Conservation (phyloP, 495 filamentous ascomycete genomes). For the Astrothelium macrocarpum region DNA sequence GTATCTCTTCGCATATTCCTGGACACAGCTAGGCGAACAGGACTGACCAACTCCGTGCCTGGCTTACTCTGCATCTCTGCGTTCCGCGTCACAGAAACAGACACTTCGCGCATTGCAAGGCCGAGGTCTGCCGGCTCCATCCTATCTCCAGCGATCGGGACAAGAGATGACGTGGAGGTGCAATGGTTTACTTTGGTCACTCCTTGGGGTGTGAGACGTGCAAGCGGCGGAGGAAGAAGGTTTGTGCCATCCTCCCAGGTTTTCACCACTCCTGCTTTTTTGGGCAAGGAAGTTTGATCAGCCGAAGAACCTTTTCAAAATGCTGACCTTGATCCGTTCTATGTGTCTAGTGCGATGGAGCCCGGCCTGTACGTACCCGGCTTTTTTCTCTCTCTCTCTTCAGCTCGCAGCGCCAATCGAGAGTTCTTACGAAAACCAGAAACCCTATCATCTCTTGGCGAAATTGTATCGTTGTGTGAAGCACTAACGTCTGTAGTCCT, state of each 20-base stretch:
- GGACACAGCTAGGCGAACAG: neutral
- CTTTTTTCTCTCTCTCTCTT: neutral
- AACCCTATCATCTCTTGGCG: neutral
- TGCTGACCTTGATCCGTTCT: neutral
- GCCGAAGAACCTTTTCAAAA: neutral
- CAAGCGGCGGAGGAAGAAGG: constrained; percentile 31
- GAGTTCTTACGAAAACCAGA: neutral
- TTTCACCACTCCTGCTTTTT: neutral
- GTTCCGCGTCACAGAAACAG: neutral
- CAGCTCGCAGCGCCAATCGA: neutral
- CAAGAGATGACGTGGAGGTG: neutral
- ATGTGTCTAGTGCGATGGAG: constrained; percentile 25
- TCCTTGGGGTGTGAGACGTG: constrained; percentile 30
- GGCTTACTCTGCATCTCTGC: neutral
- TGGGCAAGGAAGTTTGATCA: neutral
- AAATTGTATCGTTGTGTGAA: neutral
- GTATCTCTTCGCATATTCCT: neutral
- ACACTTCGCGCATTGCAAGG: neutral
- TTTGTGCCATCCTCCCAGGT: constrained; percentile 6
- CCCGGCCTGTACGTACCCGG: constrained; percentile 27
- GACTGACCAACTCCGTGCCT: neutral
- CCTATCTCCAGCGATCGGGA: neutral
- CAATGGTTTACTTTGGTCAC: constrained; percentile 30
- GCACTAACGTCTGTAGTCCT: constrained; percentile 20
- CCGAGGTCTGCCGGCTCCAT: neutral